Base-by-base conservation (phyloP, 129 eudicot genomes). In the Flaveria sonorensis region DNA sequence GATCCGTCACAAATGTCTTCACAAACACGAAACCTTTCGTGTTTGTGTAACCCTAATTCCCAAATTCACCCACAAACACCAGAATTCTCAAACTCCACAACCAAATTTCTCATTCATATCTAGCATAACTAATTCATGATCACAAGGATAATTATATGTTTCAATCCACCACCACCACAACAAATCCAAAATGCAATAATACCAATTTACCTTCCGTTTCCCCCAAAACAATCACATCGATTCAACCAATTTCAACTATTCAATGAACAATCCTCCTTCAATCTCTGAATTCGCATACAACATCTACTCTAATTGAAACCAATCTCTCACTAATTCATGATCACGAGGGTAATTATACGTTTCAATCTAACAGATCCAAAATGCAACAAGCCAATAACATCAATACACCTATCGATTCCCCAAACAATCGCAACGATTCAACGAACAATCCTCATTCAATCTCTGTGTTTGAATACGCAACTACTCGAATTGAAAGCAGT, bases 1-100 rank as follows among this genome's bases (percentile, higher is more conserved):
- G 61, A 87, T 89, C 97, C 96, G 93, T 89, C 79, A 81, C 96
- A 77, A 74, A 76, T 23, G 21, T 12, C 51, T 81, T 81, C 75
- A 74, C 75, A 68, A 59, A 67, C 80, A 74, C 84, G 65, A 74
- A 36, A 36, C 7, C 16, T 3, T 53, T 80, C 84, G 80, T 80
- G 79, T 74, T 73, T 67, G 84, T 46, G 70, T 56, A 66, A 26
- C 39, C 43, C 46, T 30, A 12, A 61, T 28, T 26, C 74, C 60
- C 69, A 32, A 72, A 73, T 66, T 73, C 79, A 65, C 53, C 20
- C 75, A 51, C 74, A 43, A 61, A 57, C 32, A 57, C 40, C 18
- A 64, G 30, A 30, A 75, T 1, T 40, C 74, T 15, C 66, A 68
- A 21, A 55, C 50, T 30, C 32, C 73, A 47, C 60, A 65, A 40